Evolutionary conservation across 2,329 filamentous ascomycete genomes (phyloP), one percentile per base, ranked within the genome.

Genomic region (Fusarium sp.): DNA sequence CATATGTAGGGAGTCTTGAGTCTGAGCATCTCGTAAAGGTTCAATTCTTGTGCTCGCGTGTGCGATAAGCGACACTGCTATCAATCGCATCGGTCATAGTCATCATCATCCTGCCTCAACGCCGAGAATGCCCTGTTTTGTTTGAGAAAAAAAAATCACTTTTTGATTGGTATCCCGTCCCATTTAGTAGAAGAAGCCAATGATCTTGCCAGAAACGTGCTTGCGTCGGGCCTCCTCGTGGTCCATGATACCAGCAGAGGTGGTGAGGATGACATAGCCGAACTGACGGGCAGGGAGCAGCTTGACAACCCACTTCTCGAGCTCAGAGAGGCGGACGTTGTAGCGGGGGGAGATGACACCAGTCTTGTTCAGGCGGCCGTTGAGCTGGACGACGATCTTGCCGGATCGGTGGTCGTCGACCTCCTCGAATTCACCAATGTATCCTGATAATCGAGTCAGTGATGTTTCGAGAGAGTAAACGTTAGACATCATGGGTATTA

Each of bases 271-370:
- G 84, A 99, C 94, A 89, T 95, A 98, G 84, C 96, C 96, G 91
- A 99, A 99, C 89, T 99, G 96, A 98, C 96, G 96, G 79, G 96
- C 95, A 79, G 96, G 96, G 77, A 99, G 92, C 84, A 99, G 93
- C 92, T 97, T 97, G 89, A 97, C 94, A 82, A 98, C 95, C 96
- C 96, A 99, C 91, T 98, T 98, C 94, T 99, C 96, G 84, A 99
- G 91, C 82, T 99, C 96, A 83, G 90, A 88, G 83, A 99, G 95
- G 86, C 96, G 95, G 87, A 99, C 94, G 91, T 98, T 98, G 94
- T 98, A 99, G 86, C 96, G 94, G 85, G 96, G 96, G 79, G 93
- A 96, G 91, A 99, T 99, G 89, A 98, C 96, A 90, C 96, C 96
- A 78, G 94, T 96, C 93, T 98, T 98, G 94, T 98, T 98, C 87